Evolutionary conservation across 495 filamentous ascomycete species (phyloP).

Genomic region (Trichoderma asperelloides): DNA sequence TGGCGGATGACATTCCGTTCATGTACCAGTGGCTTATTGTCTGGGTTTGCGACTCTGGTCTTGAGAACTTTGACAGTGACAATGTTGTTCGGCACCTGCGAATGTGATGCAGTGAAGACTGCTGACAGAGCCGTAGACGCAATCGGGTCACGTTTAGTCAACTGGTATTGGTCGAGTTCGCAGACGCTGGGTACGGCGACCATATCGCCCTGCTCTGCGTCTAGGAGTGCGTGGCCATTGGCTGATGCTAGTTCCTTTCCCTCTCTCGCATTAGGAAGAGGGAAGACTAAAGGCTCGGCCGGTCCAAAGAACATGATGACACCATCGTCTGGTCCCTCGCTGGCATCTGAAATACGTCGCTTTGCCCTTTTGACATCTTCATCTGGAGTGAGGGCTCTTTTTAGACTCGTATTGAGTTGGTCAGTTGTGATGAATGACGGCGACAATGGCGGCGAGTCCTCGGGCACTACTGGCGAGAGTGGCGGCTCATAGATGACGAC

Average conservation of each 20-base stretch:
- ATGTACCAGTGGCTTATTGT: conserved; percentile 24
- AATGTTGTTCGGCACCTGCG: conserved; percentile 31
- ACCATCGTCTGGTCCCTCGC: conserved; percentile 26
- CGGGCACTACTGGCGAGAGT: conserved; percentile 17
- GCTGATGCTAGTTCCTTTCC: conserved; percentile 35
- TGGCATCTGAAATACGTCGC: conserved; percentile 22
- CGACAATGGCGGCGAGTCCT: conserved; percentile 18
- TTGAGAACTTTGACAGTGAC: conserved; percentile 44
- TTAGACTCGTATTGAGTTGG: conserved; percentile 29
- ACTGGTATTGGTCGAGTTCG: conserved; percentile 34
- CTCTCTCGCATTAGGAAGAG: conserved; percentile 25
- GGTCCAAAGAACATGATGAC: conserved; percentile 40
- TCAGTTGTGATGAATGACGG: conserved; percentile 14
- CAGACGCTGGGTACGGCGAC: conserved; percentile 30
- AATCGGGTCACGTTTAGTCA: conserved; percentile 38
- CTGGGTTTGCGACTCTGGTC: conserved; percentile 25
- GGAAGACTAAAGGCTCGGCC: conserved; percentile 32
- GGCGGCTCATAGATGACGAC: conserved; percentile 20
- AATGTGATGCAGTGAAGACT: conserved; percentile 41
- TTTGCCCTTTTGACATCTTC: conserved; percentile 22
- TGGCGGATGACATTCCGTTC: conserved; percentile 40
- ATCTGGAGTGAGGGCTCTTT: conserved; percentile 32
- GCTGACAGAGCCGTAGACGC: conserved; percentile 35
- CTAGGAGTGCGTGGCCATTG: conserved; percentile 36
- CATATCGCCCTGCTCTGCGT: conserved; percentile 33